Evolutionary conservation across 768 basidiomycete genomes (phyloP).

Genomic region (Gloeostereum incarnatum): DNA sequence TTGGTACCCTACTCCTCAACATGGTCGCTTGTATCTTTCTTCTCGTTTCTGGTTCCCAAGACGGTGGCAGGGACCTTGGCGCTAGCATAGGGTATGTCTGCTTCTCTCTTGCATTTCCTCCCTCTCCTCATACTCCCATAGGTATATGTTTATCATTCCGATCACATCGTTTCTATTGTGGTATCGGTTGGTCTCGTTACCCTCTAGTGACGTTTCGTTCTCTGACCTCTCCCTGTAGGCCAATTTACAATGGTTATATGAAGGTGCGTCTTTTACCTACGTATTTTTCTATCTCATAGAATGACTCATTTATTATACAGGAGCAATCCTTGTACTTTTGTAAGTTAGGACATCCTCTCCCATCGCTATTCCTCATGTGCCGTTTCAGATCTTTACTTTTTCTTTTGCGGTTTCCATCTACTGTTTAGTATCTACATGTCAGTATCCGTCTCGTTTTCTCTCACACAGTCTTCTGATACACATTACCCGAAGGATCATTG

Average conservation of each 20-base stretch:
- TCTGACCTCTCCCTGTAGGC: slow-evolving; percentile 33
- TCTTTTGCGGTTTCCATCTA: slow-evolving; percentile 94
- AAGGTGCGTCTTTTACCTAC: slow-evolving; percentile 45
- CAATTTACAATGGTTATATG: slow-evolving; percentile 96
- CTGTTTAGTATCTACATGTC: slow-evolving; percentile 89
- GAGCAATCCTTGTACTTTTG: slow-evolving; percentile 93
- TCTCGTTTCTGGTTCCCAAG: slow-evolving; percentile 64
- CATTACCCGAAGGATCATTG: slow-evolving; percentile 63
- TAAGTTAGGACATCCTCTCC: slow-evolving; percentile 29
- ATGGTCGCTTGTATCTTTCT: slow-evolving; percentile 85
- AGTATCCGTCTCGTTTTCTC: slow-evolving; percentile 22
- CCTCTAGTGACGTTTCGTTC: slow-evolving; percentile 8
- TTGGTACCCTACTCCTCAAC: slow-evolving; percentile 78
- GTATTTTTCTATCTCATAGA: slow-evolving; percentile 5
- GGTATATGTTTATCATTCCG: slow-evolving; percentile 74
- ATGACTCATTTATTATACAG: slow-evolving; percentile 37
- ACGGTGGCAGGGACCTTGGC: slow-evolving; percentile 75
- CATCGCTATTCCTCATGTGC: slow-evolving; percentile 18
- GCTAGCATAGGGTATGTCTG: slow-evolving; percentile 68
- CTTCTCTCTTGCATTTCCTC: slow-evolving; percentile 6
- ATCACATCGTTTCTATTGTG: slow-evolving; percentile 82
- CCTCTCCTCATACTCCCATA: slow-evolving; percentile 21
- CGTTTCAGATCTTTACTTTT: slow-evolving; percentile 82
- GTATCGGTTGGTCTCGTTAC: slow-evolving; percentile 63
- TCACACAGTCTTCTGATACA: slow-evolving; percentile 18